These are phyloP conservation scores for Porosira glacialis DNA, from an alignment of 352 stramenopile genomes.

Conservation along the genomic window DNA sequence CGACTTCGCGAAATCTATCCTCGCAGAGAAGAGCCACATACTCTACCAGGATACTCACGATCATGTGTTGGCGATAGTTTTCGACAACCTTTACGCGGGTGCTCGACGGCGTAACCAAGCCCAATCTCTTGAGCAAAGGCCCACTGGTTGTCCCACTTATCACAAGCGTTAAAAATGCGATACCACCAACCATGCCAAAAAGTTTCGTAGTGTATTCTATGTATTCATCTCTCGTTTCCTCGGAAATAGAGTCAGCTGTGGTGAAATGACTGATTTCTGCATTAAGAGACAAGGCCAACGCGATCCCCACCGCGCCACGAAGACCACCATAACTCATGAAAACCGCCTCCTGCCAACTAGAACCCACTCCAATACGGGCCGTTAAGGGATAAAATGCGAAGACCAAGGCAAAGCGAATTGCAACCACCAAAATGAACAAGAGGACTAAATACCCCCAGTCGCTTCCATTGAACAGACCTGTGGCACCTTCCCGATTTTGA, in stretches of 20 bases:
- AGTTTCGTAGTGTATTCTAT: constrained; percentile 35
- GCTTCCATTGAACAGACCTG: neutral
- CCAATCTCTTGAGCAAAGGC: constrained; percentile 58
- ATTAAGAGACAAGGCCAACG: constrained; percentile 72
- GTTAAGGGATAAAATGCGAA: constrained; percentile 62
- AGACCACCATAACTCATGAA: constrained; percentile 78
- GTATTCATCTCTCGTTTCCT: constrained; percentile 20
- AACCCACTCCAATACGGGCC: constrained; percentile 9
- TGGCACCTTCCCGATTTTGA: neutral
- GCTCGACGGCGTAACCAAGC: constrained; percentile 57
- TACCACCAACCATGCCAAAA: constrained; percentile 66
- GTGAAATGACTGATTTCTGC: constrained; percentile 51
- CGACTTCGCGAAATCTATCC: constrained; percentile 49
- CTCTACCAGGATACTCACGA: constrained; percentile 37
- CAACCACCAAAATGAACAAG: constrained; percentile 60
- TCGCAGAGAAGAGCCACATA: constrained; percentile 57
- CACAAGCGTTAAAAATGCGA: constrained; percentile 73
- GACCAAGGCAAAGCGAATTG: constrained; percentile 65
- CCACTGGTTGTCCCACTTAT: constrained; percentile 67
- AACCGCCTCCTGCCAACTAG: constrained; percentile 31
- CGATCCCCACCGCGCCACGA: constrained; percentile 77
- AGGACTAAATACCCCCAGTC: constrained; percentile 51
- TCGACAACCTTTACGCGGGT: constrained; percentile 54
- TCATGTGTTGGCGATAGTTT: constrained; percentile 40
- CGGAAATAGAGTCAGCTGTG: constrained; percentile 5